phyloP scores from a whole-genome alignment of 2,329 filamentous ascomycete genomes.

The Fulvia fulva region DNA sequence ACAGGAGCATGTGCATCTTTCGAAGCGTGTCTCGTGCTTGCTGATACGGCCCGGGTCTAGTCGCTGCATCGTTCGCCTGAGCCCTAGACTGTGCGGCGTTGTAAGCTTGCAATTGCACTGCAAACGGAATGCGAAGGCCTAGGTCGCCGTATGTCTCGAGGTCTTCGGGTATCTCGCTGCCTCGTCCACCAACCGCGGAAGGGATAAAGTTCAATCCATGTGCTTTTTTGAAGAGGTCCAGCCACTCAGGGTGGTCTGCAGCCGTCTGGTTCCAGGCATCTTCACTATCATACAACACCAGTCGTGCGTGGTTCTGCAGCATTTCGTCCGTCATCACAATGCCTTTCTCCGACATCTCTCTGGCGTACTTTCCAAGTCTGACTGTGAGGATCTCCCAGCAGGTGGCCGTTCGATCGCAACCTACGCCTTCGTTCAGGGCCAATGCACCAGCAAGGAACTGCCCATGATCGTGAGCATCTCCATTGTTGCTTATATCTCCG shows the following conservation, averaged over 20 bases:
- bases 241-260: constrained; percentile 44
- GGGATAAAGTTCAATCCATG: constrained; percentile 41
- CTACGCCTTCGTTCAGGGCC: neutral
- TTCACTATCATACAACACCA: constrained; percentile 46
- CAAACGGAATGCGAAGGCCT: constrained; percentile 34
- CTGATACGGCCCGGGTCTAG: constrained; percentile 14
- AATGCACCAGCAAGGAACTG: neutral
- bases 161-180: constrained; percentile 32
- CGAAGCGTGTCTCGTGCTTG: constrained; percentile 14
- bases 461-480: neutral
- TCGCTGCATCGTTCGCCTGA: constrained; percentile 11
- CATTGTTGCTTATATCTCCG: neutral
- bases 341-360: constrained; percentile 37
- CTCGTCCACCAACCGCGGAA: constrained; percentile 29
- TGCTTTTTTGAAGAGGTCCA: constrained; percentile 48
- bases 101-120: constrained; percentile 30
- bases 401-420: constrained; percentile 28
- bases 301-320: constrained; percentile 46
- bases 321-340: constrained; percentile 47
- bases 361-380: constrained; percentile 43
- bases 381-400: constrained; percentile 51
- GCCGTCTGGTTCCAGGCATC: constrained; percentile 46
- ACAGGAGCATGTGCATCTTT: constrained; percentile 21
- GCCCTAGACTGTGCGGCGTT: constrained; percentile 21
- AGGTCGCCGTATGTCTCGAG: constrained; percentile 33